Evolutionary conservation across 805 yeast genomes (phyloP).

Genomic region (Nakazawaea siamensis): DNA sequence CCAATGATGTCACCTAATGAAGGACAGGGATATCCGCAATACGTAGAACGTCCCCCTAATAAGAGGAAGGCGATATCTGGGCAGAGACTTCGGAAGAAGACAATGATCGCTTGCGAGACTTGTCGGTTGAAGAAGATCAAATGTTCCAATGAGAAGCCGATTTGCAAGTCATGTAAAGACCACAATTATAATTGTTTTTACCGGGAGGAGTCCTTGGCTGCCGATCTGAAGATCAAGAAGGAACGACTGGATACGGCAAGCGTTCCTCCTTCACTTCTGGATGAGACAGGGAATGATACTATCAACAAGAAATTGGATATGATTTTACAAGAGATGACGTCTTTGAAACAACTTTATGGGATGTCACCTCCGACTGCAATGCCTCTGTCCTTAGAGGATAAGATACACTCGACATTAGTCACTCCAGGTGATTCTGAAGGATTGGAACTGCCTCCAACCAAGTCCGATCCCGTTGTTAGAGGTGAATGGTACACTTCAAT

Average conservation of each 20-base stretch:
- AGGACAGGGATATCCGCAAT: no score
- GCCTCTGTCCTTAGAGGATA: not conserved
- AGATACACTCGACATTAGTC: not conserved
- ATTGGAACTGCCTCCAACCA: not conserved
- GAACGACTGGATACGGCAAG: not conserved
- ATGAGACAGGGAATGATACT: no score
- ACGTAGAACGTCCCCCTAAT: no score
- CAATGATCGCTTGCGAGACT: slow-evolving; percentile 20
- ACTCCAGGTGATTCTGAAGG: slow-evolving; percentile 3
- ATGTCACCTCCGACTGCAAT: no score
- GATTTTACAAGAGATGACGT: slow-evolving; percentile 2
- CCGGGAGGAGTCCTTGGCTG: not conserved
- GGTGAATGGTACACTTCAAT: slow-evolving; percentile 9
- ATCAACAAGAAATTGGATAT: slow-evolving; percentile 1
- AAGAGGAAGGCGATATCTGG: no score
- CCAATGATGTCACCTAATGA: no score
- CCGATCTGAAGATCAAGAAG: not conserved
- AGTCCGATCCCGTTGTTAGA: not conserved
- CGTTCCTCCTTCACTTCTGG: not conserved
- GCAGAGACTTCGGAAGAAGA: slow-evolving; percentile 1
- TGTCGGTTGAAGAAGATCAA: slow-evolving; percentile 23
- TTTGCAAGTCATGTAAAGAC: slow-evolving; percentile 2
- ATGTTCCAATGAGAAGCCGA: slow-evolving; percentile 14
- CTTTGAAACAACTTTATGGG: not conserved
- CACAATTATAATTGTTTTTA: slow-evolving; percentile 5